Evolutionary conservation across 1,139 yeast genomes (phyloP).

Genomic region (Taiozyma onychis): DNA sequence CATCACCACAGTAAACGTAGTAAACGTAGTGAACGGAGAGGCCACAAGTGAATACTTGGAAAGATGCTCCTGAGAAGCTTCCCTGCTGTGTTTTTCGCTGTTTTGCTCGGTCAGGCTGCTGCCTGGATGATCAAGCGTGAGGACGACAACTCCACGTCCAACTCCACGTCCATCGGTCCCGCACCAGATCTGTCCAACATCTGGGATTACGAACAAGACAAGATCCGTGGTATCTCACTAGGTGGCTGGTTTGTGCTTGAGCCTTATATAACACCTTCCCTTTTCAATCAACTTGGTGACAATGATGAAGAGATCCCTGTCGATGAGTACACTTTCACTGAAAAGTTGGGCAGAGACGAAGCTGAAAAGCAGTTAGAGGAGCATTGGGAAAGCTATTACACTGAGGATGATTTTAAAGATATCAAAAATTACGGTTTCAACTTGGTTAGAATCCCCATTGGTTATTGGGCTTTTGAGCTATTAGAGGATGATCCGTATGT

Average conservation of each 20-base stretch:
- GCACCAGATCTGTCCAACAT: background rate
- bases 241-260: slow-evolving; percentile 95
- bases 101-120: background rate
- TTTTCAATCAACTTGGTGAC: slow-evolving; percentile 46
- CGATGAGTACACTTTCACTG: slow-evolving; percentile 77
- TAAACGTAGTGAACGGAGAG: background rate
- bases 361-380: slow-evolving; percentile 46
- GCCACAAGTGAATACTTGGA: background rate
- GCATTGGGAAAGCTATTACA: slow-evolving; percentile 82
- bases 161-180: background rate
- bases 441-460: slow-evolving; percentile 85
- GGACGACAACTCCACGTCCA: background rate
- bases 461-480: slow-evolving; percentile 87
- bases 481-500: slow-evolving; percentile 77
- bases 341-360: slow-evolving; percentile 53
- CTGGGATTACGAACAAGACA: slow-evolving; percentile 23
- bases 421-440: slow-evolving; percentile 70
- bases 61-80: background rate
- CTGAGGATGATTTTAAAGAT: slow-evolving; percentile 62
- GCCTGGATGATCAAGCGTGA: background rate
- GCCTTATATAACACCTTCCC: slow-evolving; percentile 79
- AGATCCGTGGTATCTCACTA: slow-evolving; percentile 70
- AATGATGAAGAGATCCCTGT: slow-evolving; percentile 43
- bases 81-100: background rate
- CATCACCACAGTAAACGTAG: background rate